Percentiles rank a stretch among this genome's conserved stretches.
These are phyloP conservation scores for Penicillium sp. DNA, from an alignment of 2,329 filamentous ascomycete genomes.

Conservation along the genomic window DNA sequence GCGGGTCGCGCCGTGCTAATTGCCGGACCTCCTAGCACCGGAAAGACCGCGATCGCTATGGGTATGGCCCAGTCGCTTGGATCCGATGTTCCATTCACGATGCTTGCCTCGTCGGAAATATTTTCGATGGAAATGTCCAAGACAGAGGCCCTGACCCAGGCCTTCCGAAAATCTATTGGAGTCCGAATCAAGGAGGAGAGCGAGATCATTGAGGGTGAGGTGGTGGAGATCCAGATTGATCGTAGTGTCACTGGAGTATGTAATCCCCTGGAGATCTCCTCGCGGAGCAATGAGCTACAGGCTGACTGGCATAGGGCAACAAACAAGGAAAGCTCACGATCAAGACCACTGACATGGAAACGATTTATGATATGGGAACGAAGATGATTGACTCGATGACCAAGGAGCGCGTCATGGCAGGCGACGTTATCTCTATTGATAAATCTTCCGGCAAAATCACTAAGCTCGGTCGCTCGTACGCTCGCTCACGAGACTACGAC, in stretches of 20 bases:
- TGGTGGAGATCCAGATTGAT: slow-evolving; percentile 98
- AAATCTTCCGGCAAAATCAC: slow-evolving; percentile 98
- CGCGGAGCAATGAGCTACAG: background rate
- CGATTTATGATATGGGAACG: slow-evolving; percentile 98
- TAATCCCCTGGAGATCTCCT: background rate
- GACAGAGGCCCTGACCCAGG: slow-evolving; percentile 95
- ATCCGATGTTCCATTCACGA: slow-evolving; percentile 93
- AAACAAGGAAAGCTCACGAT: slow-evolving; percentile 99
- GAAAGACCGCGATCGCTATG: slow-evolving; percentile 98
- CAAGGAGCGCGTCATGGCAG: slow-evolving; percentile 98
- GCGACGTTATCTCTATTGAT: slow-evolving; percentile 97
- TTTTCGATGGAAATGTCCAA: slow-evolving; percentile 99
- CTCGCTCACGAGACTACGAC: slow-evolving; percentile 95
- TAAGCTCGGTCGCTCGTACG: slow-evolving; percentile 93
- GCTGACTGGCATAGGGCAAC: slow-evolving; percentile 62
- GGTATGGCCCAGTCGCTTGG: slow-evolving; percentile 97
- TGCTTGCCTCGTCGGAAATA: slow-evolving; percentile 93
- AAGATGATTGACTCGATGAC: slow-evolving; percentile 99
- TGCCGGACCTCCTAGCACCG: slow-evolving; percentile 92
- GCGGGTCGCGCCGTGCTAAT: slow-evolving; percentile 93
- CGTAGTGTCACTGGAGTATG: slow-evolving; percentile 84
- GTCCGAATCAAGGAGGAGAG: slow-evolving; percentile 99
- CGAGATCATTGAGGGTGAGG: slow-evolving; percentile 98
- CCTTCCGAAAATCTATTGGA: slow-evolving; percentile 98
- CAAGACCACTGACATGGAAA: slow-evolving; percentile 99